Percentiles rank a stretch among this genome's conserved stretches.
phyloP scores from a whole-genome alignment of 805 yeast species.

The Clavispora carvajalis region DNA sequence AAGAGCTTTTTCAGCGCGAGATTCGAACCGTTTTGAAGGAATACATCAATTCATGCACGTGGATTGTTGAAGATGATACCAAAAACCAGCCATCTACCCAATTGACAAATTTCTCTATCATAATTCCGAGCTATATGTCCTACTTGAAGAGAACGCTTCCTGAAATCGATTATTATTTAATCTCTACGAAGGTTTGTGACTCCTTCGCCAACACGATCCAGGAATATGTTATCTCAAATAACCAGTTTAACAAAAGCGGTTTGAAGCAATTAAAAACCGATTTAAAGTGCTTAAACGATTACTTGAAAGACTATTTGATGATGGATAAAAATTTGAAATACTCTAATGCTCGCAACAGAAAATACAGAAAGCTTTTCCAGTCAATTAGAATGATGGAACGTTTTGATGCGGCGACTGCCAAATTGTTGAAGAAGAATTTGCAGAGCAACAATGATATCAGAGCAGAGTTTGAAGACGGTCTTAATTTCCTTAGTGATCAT shows the following conservation, averaged over 20 bases:
- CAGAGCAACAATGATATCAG: slow-evolving; percentile 16
- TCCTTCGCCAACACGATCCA: slow-evolving; percentile 22
- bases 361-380: slow-evolving; percentile 22
- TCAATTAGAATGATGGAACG: slow-evolving; percentile 24
- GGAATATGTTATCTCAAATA: slow-evolving; percentile 37
- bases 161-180: slow-evolving; percentile 24
- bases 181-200: slow-evolving; percentile 25
- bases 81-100: slow-evolving; percentile 16
- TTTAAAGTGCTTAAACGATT: slow-evolving; percentile 17
- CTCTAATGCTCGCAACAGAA: slow-evolving; percentile 21
- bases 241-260: slow-evolving; percentile 30
- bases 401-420: slow-evolving; percentile 21
- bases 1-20: slow-evolving; percentile 29
- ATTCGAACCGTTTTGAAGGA: slow-evolving; percentile 26
- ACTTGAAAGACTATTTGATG: slow-evolving; percentile 17
- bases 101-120: slow-evolving; percentile 19
- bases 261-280: slow-evolving; percentile 29
- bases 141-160: slow-evolving; percentile 21
- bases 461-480: slow-evolving; percentile 14
- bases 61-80: slow-evolving; percentile 20
- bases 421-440: slow-evolving; percentile 12
- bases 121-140: slow-evolving; percentile 23
- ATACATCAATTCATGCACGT: slow-evolving; percentile 32
- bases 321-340: slow-evolving; percentile 10
- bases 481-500: slow-evolving; percentile 15